A percentile compares a stretch with the other conserved stretches of the same genome.
Evolutionary conservation across 2,329 filamentous ascomycete species (phyloP).

Genomic region (Chaetoscypha palmicola): DNA sequence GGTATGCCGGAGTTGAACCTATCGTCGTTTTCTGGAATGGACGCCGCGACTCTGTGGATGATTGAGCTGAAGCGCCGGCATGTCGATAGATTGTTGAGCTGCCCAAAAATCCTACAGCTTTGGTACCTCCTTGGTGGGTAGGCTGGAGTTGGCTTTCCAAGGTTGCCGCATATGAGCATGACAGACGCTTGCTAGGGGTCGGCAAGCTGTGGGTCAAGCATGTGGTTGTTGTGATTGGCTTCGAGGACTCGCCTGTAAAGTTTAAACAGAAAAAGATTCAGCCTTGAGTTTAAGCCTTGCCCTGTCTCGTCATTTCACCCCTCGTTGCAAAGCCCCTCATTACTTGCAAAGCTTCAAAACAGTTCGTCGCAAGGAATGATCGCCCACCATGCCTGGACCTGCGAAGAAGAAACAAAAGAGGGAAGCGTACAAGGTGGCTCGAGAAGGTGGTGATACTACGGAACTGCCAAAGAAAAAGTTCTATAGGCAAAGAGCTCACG

Average conservation of each 20-base stretch:
- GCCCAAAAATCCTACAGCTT: background rate
- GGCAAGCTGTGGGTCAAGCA: no score
- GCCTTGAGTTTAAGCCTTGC: conserved; percentile 12
- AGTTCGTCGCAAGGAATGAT: conserved; percentile 60
- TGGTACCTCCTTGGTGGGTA: background rate
- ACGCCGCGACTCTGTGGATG: background rate
- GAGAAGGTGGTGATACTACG: conserved; percentile 37
- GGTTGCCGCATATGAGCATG: background rate
- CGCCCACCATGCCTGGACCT: conserved; percentile 37
- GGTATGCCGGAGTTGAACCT: background rate
- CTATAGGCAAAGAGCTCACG: conserved; percentile 92
- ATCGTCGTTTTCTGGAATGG: conserved; percentile 4
- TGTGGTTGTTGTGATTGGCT: no score
- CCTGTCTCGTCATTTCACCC: conserved; percentile 33
- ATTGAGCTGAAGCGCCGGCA: conserved; percentile 1
- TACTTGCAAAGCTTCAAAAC: no score
- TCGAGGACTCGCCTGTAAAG: no score
- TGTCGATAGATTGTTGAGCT: background rate
- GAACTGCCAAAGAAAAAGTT: conserved; percentile 85
- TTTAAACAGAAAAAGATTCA: conserved; percentile 32
- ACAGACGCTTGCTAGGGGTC: background rate
- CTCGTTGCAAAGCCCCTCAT: conserved; percentile 63
- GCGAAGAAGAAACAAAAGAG: conserved; percentile 58
- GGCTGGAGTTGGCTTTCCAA: background rate
- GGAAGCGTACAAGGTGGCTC: conserved; percentile 53